A percentile compares a stretch with the other conserved stretches of the same genome.
Evolutionary conservation across 225 moss, liverwort and hornwort species (phyloP).

Genomic region (Polytrichum commune): DNA sequence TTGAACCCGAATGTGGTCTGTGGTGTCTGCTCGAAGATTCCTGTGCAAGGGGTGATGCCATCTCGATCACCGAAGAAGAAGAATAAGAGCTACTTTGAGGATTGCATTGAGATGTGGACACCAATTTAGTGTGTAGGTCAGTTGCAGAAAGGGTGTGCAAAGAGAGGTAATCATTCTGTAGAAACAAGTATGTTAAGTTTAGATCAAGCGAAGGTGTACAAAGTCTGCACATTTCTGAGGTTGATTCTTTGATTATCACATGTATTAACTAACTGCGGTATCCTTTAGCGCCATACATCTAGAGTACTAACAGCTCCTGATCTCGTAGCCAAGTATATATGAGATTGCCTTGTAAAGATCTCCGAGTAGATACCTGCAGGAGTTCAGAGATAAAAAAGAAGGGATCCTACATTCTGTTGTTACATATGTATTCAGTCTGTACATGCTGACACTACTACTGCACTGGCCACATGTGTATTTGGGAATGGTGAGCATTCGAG

Average conservation of each 20-base stretch:
- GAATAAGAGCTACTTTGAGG: neutral
- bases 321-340: slow-evolving; percentile 11
- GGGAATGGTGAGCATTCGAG: no score
- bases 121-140: neutral
- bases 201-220: slow-evolving; percentile 24
- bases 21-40: neutral
- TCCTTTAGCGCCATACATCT: slow-evolving; percentile 19
- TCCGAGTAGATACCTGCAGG: slow-evolving; percentile 11
- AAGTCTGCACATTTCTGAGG: slow-evolving; percentile 34
- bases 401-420: slow-evolving; percentile 17
- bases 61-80: neutral
- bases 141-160: slow-evolving; percentile 13
- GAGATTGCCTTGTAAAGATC: slow-evolving; percentile 34
- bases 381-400: slow-evolving; percentile 15
- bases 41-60: neutral
- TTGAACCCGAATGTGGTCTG: no score
- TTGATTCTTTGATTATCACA: slow-evolving; percentile 31
- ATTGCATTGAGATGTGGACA: neutral
- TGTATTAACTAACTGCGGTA: slow-evolving; percentile 13
- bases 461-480: no score
- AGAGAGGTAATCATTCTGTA: slow-evolving; percentile 20
- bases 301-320: slow-evolving; percentile 9
- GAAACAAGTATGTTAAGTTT: slow-evolving; percentile 6
- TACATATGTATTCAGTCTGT: neutral
- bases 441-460: slow-evolving; percentile 8